phyloP scores from a whole-genome alignment of 1,139 yeast genomes.

The Spathaspora sp. region DNA sequence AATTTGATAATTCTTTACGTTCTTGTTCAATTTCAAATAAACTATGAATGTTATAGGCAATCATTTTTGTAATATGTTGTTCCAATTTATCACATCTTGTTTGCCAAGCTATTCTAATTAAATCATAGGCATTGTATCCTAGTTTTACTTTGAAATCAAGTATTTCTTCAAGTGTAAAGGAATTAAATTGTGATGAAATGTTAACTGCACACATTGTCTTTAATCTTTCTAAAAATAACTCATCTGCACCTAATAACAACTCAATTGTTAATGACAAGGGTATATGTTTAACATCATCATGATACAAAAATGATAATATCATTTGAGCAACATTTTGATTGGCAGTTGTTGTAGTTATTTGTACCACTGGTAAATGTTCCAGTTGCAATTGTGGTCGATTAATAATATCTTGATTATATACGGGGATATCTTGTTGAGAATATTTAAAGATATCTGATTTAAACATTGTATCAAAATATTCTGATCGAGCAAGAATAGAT shows the following conservation, averaged over 20 bases:
- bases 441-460: constrained; percentile 39
- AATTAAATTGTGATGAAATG: constrained; percentile 42
- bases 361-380: constrained; percentile 30
- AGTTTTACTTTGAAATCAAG: constrained; percentile 16
- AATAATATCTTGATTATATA: constrained; percentile 17
- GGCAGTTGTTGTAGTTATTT: constrained; percentile 26
- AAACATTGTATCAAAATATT: constrained; percentile 67
- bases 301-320: constrained; percentile 57
- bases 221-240: constrained; percentile 58
- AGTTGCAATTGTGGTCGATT: constrained; percentile 23
- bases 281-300: constrained; percentile 52
- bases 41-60: constrained; percentile 50
- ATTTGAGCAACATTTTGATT: constrained; percentile 48
- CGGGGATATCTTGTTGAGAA: constrained; percentile 21
- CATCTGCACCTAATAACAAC: constrained; percentile 59
- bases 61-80: constrained; percentile 55
- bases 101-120: constrained; percentile 67
- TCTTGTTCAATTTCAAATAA: constrained; percentile 35
- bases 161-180: constrained; percentile 22
- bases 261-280: constrained; percentile 54
- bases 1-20: constrained; percentile 16
- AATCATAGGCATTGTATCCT: constrained; percentile 50
- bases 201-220: constrained; percentile 66
- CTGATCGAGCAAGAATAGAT: constrained; percentile 59
- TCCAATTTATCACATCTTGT: constrained; percentile 65